Conservation (phyloP, 1,284 basidiomycete species). For the Ganoderma resinaceum region DNA sequence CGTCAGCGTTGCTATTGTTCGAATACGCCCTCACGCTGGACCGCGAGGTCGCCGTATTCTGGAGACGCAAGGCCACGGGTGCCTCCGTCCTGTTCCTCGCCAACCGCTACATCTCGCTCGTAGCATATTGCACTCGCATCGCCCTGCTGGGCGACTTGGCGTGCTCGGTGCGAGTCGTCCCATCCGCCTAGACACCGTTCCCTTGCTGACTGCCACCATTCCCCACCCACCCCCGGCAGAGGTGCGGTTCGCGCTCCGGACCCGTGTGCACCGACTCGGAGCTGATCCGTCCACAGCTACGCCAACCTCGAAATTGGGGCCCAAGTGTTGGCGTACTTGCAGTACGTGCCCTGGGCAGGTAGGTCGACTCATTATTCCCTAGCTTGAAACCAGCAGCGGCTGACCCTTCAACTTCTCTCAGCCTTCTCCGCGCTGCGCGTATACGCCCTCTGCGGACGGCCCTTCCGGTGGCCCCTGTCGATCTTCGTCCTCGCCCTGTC, state of each 20-base stretch:
- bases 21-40: slow-evolving; percentile 24
- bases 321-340: neutral
- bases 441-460: neutral
- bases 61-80: slow-evolving; percentile 13
- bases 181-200: neutral
- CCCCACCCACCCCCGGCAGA: neutral
- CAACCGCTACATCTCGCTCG: slow-evolving; percentile 15
- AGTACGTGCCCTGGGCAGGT: slow-evolving; percentile 4
- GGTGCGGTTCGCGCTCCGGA: neutral
- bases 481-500: neutral
- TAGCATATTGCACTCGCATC: neutral
- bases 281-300: neutral
- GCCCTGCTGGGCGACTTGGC: neutral
- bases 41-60: slow-evolving; percentile 16
- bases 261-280: neutral
- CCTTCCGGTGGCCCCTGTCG: neutral
- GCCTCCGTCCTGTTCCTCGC: slow-evolving; percentile 22
- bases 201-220: neutral
- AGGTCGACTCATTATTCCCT: neutral
- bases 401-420: neutral
- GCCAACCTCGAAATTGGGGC: neutral
- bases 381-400: too few relatives aligned
- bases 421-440: slow-evolving; percentile 1
- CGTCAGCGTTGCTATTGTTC: slow-evolving; percentile 18
- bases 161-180: neutral